A percentile compares a stretch with the other conserved stretches of the same genome.
phyloP scores from a whole-genome alignment of 805 yeast species.

The Maudiozyma barnettii region DNA sequence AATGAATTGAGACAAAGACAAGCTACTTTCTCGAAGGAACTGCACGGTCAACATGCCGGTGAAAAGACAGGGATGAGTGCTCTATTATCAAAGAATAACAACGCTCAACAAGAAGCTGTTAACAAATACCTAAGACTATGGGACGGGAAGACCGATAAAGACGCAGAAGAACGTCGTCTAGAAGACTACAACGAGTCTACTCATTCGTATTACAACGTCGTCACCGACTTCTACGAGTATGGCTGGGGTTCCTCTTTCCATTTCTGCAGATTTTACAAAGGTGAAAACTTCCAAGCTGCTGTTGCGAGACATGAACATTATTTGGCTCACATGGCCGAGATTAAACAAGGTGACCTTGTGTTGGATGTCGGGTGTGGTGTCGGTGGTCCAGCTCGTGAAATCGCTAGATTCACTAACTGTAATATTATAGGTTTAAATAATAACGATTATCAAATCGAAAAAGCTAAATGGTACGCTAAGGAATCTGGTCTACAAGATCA shows the following conservation, averaged over 20 bases:
- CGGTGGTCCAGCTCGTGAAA: conserved; percentile 98
- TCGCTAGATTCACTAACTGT: conserved; percentile 82
- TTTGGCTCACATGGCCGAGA: conserved; percentile 77
- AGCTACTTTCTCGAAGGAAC: conserved; percentile 64
- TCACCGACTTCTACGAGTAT: conserved; percentile 95
- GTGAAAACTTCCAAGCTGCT: conserved; percentile 90
- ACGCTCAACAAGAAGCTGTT: conserved; percentile 74
- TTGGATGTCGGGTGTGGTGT: conserved; percentile 99
- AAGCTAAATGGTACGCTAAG: conserved; percentile 76
- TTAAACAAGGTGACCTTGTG: conserved; percentile 72
- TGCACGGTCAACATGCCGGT: conserved; percentile 71
- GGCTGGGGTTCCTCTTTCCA: conserved; percentile 99
- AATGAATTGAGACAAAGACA: conserved; percentile 30
- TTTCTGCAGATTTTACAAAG: conserved; percentile 85
- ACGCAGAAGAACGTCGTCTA: conserved; percentile 63
- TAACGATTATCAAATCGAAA: conserved; percentile 92
- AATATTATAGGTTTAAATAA: conserved; percentile 85
- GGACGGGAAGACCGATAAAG: conserved; percentile 79
- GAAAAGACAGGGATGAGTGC: conserved; percentile 67
- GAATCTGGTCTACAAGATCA: conserved; percentile 57
- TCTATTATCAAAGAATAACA: conserved; percentile 62
- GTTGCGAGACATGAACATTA: conserved; percentile 96
- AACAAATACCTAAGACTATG: conserved; percentile 92
- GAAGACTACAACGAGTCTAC: conserved; percentile 85
- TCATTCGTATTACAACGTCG: conserved; percentile 91